Conservation (phyloP, 805 yeast species). For the Helenozyma rhizophorensis region DNA sequence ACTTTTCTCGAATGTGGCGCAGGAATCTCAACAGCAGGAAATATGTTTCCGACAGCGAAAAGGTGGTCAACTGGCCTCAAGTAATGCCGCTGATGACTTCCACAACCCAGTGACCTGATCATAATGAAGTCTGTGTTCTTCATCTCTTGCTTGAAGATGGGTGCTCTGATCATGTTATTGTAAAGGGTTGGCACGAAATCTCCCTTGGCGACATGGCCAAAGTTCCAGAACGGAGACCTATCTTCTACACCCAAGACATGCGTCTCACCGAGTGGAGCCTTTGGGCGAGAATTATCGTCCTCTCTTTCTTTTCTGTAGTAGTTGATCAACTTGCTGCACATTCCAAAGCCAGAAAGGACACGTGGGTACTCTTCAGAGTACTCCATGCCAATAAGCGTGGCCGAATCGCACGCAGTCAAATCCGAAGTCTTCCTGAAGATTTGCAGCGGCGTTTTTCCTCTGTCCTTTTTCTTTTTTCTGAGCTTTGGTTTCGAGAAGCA, state of each 20-base stretch:
- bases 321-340: conserved; percentile 91
- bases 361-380: conserved; percentile 87
- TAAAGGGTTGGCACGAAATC: conserved; percentile 90
- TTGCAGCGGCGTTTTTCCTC: conserved; percentile 75
- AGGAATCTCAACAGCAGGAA: conserved; percentile 92
- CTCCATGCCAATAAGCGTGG: conserved; percentile 73
- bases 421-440: conserved; percentile 68
- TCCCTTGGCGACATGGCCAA: conserved; percentile 94
- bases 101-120: conserved; percentile 75
- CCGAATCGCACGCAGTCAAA: conserved; percentile 79
- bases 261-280: conserved; percentile 86
- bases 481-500: conserved; percentile 69
- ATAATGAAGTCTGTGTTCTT: conserved; percentile 76
- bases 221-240: conserved; percentile 96
- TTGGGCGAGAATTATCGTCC: conserved; percentile 83
- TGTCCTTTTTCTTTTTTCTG: conserved; percentile 86
- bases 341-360: conserved; percentile 83
- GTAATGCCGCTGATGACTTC: conserved; percentile 64
- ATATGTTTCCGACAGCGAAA: conserved; percentile 86
- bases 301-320: conserved; percentile 82
- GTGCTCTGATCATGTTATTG: conserved; percentile 89
- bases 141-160: conserved; percentile 82
- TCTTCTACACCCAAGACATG: conserved; percentile 95
- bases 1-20: conserved; percentile 97
- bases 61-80: conserved; percentile 65